phyloP scores from a whole-genome alignment of 495 filamentous ascomycete genomes.

The Podospora pseudopauciseta region DNA sequence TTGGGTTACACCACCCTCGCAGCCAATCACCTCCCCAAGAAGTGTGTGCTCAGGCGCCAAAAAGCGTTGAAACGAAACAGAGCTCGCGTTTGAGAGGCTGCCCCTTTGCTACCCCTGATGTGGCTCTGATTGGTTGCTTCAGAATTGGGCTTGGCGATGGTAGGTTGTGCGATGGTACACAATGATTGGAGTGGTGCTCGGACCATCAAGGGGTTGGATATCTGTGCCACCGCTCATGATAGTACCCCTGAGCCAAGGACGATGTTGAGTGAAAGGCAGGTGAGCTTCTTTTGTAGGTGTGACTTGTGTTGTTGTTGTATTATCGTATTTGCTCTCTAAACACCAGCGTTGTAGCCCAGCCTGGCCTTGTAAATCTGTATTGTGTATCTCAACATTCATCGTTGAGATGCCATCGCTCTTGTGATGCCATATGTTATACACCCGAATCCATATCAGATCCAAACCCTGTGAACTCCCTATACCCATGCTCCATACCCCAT shows the following conservation, averaged over 20 bases:
- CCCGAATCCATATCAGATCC: neutral
- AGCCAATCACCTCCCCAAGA: neutral
- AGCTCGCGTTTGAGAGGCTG: constrained; percentile 21
- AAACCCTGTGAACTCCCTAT: neutral
- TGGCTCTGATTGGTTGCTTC: constrained; percentile 11
- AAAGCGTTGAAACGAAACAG: constrained; percentile 22
- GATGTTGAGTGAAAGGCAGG: too few relatives aligned
- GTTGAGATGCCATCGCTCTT: neutral
- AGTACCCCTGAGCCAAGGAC: too few relatives aligned
- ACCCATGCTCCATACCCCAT: neutral
- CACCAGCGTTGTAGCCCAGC: neutral
- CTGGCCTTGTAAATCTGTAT: neutral
- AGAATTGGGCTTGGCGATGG: neutral
- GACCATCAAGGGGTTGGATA: too few relatives aligned
- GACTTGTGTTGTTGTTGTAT: neutral
- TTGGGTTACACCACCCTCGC: neutral
- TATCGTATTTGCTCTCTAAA: neutral
- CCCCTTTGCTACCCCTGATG: constrained; percentile 12
- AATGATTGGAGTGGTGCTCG: neutral
- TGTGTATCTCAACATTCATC: neutral
- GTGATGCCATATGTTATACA: neutral
- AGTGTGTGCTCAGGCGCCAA: neutral
- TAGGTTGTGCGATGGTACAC: neutral
- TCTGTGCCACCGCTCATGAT: too few relatives aligned
- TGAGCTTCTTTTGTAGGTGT: too few relatives aligned